Conservation (phyloP, 495 filamentous ascomycete genomes). For the Penicillium maclennaniae region DNA sequence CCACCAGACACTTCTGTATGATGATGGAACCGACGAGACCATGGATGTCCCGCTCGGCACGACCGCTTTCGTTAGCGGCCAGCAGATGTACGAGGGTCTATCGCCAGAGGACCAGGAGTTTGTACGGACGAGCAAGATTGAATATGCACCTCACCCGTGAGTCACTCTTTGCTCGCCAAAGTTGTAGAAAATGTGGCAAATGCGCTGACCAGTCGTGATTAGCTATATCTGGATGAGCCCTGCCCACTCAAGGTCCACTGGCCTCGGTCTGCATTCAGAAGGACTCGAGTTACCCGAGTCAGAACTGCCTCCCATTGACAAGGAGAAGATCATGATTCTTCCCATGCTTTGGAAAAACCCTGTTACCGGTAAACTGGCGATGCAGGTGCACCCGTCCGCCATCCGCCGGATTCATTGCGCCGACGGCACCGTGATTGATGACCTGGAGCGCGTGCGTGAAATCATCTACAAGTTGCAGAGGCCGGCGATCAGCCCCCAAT, state of each 20-base stretch:
- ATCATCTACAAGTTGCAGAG: slow-evolving; percentile 64
- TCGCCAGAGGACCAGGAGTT: slow-evolving; percentile 63
- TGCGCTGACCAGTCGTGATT: neutral
- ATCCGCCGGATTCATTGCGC: slow-evolving; percentile 59
- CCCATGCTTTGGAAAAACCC: slow-evolving; percentile 74
- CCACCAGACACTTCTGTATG: slow-evolving; percentile 62
- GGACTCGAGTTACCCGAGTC: slow-evolving; percentile 50
- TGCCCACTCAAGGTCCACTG: slow-evolving; percentile 60
- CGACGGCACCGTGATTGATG: slow-evolving; percentile 62
- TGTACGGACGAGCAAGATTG: slow-evolving; percentile 56
- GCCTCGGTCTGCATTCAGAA: slow-evolving; percentile 63
- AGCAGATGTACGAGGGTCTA: slow-evolving; percentile 60
- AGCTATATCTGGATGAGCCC: slow-evolving; percentile 70
- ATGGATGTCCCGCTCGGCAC: slow-evolving; percentile 67
- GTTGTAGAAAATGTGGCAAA: neutral
- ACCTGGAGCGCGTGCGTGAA: slow-evolving; percentile 60
- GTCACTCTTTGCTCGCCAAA: neutral
- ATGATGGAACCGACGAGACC: slow-evolving; percentile 65
- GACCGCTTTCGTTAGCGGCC: slow-evolving; percentile 68
- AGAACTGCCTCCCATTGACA: slow-evolving; percentile 59
- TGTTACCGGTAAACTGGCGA: slow-evolving; percentile 59
- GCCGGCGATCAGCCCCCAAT: slow-evolving; percentile 62
- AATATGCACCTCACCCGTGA: slow-evolving; percentile 68
- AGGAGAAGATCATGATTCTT: slow-evolving; percentile 61
- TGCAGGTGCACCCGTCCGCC: slow-evolving; percentile 67